Conservation (phyloP, 768 basidiomycete species). For the Tricholoma terreum region DNA sequence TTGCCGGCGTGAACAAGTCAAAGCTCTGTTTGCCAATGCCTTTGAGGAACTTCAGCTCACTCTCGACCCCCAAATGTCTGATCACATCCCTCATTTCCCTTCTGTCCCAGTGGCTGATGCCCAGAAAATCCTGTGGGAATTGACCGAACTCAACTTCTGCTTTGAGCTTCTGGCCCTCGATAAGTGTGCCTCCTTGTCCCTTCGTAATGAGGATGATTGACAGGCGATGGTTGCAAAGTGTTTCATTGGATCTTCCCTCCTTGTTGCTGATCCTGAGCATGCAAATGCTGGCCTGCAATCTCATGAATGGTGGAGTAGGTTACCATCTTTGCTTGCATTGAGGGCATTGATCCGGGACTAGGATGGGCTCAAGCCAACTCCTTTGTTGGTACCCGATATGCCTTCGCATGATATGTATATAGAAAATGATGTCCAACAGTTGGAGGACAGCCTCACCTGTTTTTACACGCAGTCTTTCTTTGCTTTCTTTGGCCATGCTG, state of each 20-base stretch:
- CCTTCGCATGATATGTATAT: not conserved
- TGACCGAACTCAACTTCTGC: not conserved
- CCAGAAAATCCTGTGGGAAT: not conserved
- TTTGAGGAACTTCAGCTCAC: not conserved
- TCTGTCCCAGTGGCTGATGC: not conserved
- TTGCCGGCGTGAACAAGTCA: not conserved
- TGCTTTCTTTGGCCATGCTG: not conserved
- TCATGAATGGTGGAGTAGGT: not conserved
- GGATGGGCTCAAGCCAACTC: not conserved
- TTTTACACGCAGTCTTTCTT: not conserved
- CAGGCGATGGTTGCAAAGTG: not conserved
- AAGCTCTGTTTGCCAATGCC: not conserved
- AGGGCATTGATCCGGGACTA: not conserved
- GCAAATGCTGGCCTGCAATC: not conserved
- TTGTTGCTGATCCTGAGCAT: not conserved
- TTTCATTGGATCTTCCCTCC: not conserved
- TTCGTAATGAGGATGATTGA: not conserved
- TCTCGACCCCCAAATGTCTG: not conserved
- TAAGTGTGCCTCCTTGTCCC: not conserved
- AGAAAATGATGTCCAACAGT: not conserved
- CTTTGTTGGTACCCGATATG: not conserved
- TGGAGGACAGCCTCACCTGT: not conserved
- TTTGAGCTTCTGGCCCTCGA: not conserved
- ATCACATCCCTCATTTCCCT: not conserved
- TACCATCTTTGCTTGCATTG: not conserved